Evolutionary conservation across 192 early-diverging fungal genomes (phyloP), one percentile per base, ranked within the genome.

Genomic region (Backusella sp.): DNA sequence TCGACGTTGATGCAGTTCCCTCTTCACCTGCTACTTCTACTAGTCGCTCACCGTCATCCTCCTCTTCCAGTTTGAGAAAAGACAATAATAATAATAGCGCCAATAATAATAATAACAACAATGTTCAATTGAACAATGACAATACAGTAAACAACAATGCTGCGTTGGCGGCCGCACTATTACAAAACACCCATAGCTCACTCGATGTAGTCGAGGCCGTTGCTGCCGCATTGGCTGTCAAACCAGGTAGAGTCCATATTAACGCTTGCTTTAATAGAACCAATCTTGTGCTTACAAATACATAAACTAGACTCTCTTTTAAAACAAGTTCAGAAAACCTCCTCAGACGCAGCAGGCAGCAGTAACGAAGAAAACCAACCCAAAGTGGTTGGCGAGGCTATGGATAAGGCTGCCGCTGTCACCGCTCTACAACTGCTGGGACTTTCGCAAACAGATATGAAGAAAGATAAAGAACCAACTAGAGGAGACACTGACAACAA

Each of bases 361-460:
- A 62, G 11, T 62, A 62, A 1, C 4, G 26, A 62, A 26, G 56
- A 62, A 11, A 62, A 14, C 2, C 56, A 62, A 62, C 56, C 56
- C 8, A 3, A 28, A 28, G 23, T 62, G 4, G 3, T 14, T 2
- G 59, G 37, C 5, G 59, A 74, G 21, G 21, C 56, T 12, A 73
- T 78, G 44, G 78, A 79, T 6, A 73, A 79, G 41, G 78, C 74
- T 17, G 74, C 73, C 14, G 78, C 78, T 49, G 74, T 74, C 7
- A 79, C 74, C 0, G 78, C 78, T 12, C 39, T 78, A 42, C 77
- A 78, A 17, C 14, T 78, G 8, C 21, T 78, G 6, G 77, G 77
- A 1, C 37, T 78, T 62, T 70, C 72, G 6, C 65, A 74, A 42
- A 36, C 17, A 19, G 49, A 68, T 19, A 21, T 34, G 0, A 66